Base-by-base conservation (phyloP, 257 asterid species). In the Solanum dulcamara region DNA sequence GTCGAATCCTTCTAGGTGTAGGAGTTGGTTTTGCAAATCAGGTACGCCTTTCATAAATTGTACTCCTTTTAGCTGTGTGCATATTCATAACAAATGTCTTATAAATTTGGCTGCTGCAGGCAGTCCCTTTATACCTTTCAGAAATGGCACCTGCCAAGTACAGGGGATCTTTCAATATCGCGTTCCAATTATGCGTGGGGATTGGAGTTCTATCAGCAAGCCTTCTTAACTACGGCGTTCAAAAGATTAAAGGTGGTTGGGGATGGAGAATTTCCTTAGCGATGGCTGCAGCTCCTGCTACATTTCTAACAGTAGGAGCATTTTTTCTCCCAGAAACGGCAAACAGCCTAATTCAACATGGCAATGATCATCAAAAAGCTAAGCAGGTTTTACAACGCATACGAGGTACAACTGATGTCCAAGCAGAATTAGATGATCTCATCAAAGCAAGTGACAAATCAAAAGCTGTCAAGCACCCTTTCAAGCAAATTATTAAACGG, bases 251-350 rank as follows among this genome's bases (percentile, higher is more conserved):
- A 81, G 91, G 85, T 18, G 97, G 95, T 1, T 92, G 95, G 95
- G 97, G 97, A 14, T 93, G 97, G 95, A 85, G 97, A 67, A 38
- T 93, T 26, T 91, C 94, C 15, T 18, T 93, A 11, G 91, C 88
- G 10, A 82, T 85, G 86, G 93, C 89, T 26, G 89, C 88, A 7
- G 84, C 46, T 2, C 93, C 91, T 7, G 93, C 90, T 46, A 35
- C 84, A 28, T 42, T 90, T 74, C 81, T 90, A 12, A 88, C 89
- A 18, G 2, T 81, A 2, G 93, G 93, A 51, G 84, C 89, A 17
- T 70, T 90, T 51, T 89, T 90, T 44, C 93, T 93, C 35, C 94
- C 94, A 0, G 97, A 93, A 50, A 93, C 95, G 0, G 95, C 97
- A 15, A 92, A 87, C 84, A 90, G 93, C 80, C 81, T 92, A 74